Conservation (phyloP, 2,329 filamentous ascomycete species). For the Fusarium papillatum region DNA sequence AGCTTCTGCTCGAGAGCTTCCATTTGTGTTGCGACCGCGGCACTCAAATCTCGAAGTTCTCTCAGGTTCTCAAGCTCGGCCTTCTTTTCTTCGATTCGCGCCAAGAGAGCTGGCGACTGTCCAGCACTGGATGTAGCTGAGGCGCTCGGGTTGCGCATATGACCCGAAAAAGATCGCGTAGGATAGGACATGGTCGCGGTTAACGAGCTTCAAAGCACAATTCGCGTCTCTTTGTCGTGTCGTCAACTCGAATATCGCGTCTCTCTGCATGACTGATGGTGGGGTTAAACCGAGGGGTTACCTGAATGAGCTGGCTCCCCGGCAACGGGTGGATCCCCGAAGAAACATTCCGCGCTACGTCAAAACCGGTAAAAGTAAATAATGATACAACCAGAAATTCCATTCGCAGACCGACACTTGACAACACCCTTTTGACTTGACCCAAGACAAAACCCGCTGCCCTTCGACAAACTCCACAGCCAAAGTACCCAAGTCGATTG, state of each 20-base stretch:
- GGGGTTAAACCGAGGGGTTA: conserved; percentile 45
- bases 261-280: conserved; percentile 32
- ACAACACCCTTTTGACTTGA: conserved; percentile 37
- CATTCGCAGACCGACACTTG: conserved; percentile 40
- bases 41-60: conserved; percentile 83
- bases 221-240: conserved; percentile 10
- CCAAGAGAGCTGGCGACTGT: conserved; percentile 78
- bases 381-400: conserved; percentile 48
- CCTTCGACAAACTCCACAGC: conserved; percentile 33
- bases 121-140: conserved; percentile 61
- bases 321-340: conserved; percentile 45
- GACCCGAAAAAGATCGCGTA: conserved; percentile 71
- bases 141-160: conserved; percentile 74
- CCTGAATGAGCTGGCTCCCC: conserved; percentile 31
- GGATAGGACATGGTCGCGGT: conserved; percentile 66
- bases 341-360: conserved; percentile 35
- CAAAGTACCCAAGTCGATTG: conserved; percentile 11
- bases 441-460: conserved; percentile 28
- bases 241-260: conserved; percentile 29
- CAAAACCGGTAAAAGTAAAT: conserved; percentile 50
- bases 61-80: conserved; percentile 84
- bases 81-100: conserved; percentile 89
- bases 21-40: conserved; percentile 85
- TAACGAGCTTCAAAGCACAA: conserved; percentile 1
- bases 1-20: conserved; percentile 85